A percentile compares a stretch with the other conserved stretches of the same genome.
phyloP scores from a whole-genome alignment of 257 asterid genomes.

The Solanum virginianum region DNA sequence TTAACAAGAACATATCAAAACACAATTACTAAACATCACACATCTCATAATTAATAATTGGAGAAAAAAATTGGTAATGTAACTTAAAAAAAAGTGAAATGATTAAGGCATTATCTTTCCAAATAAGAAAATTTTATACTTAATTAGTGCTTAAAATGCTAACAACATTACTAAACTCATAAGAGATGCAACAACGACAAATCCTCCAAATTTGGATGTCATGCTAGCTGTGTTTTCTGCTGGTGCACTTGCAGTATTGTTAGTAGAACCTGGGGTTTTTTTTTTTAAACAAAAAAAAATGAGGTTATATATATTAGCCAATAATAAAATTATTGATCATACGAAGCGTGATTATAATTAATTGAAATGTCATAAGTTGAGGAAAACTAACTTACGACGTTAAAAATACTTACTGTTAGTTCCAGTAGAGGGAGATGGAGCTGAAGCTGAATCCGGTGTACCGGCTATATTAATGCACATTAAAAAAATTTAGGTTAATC shows the following conservation, averaged over 20 bases:
- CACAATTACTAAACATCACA: not conserved
- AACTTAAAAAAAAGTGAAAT: not conserved
- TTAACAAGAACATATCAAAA: not conserved
- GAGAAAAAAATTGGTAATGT: not conserved
- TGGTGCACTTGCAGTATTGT: not conserved
- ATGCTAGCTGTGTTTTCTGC: not conserved
- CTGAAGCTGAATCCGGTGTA: not conserved
- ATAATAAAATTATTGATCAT: not conserved
- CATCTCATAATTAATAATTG: not conserved
- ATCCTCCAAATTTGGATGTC: constrained; percentile 1
- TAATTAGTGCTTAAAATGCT: not conserved
- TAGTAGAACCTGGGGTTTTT: not conserved
- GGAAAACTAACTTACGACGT: no score
- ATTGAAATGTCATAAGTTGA: not conserved
- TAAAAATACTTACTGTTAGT: not conserved
- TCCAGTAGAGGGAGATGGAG: not conserved
- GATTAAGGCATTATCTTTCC: not conserved
- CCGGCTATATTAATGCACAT: not conserved
- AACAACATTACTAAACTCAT: not conserved
- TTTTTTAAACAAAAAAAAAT: not conserved
- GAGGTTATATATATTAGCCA: not conserved
- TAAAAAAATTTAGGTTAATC: not conserved
- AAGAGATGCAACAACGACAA: not conserved
- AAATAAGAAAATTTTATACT: not conserved
- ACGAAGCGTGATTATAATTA: not conserved